A percentile compares a stretch with the other conserved stretches of the same genome.
These are phyloP conservation scores for Macadamia integrifolia DNA, from an alignment of 164 flowering plant species.

Conservation along the genomic window DNA sequence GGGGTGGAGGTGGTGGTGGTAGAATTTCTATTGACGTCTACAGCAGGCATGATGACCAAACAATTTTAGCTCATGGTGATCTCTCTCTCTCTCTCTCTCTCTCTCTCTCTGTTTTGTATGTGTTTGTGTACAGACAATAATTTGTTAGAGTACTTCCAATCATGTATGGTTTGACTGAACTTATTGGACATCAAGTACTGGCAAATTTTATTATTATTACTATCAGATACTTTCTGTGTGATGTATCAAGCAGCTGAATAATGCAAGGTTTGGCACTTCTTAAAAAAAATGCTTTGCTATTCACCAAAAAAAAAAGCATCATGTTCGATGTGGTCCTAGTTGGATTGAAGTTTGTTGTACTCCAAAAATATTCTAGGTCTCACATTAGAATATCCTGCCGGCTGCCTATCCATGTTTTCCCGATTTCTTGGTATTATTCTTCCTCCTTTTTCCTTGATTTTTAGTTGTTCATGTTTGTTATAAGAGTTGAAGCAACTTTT, in stretches of 20 bases:
- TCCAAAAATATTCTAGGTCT: too few species aligned
- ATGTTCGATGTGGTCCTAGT: too few species aligned
- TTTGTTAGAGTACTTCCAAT: background rate
- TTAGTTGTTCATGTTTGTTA: background rate
- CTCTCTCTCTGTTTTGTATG: background rate
- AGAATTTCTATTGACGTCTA: constrained; percentile 72
- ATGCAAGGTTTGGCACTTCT: too few species aligned
- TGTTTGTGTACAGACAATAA: background rate
- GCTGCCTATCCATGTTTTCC: too few species aligned
- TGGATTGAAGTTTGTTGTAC: too few species aligned
- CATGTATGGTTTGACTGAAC: background rate
- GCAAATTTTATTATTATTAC: background rate
- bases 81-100: background rate
- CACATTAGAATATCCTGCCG: background rate
- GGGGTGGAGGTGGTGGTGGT: constrained; percentile 97
- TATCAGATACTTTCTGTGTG: background rate
- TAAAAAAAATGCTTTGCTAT: too few species aligned
- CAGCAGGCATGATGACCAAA: constrained; percentile 79
- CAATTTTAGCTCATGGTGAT: constrained; percentile 77
- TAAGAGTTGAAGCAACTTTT: background rate
- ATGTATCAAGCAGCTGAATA: too few species aligned
- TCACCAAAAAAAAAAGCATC: too few species aligned
- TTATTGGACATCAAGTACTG: background rate
- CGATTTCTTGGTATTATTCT: background rate
- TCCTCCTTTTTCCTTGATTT: background rate